Evolutionary conservation across 129 eudicot species (phyloP).

Genomic region (Helianthus tuberosus): DNA sequence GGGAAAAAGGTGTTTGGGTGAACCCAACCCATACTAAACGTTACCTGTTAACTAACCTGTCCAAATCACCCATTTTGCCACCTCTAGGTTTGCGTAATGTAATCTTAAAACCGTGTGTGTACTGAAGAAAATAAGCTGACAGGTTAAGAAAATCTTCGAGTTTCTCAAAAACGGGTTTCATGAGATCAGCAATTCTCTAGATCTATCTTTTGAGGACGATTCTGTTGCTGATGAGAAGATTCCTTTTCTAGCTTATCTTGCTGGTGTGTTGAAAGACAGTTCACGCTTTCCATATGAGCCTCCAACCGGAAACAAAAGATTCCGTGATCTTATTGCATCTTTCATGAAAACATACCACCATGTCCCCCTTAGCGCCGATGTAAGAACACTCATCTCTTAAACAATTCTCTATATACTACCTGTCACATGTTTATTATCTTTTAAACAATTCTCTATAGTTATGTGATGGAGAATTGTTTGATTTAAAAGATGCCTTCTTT

Average conservation of each 20-base stretch:
- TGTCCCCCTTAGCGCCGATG: conserved; percentile 83
- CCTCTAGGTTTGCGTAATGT: conserved; percentile 9
- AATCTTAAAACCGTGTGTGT: conserved; percentile 15
- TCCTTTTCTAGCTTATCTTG: conserved; percentile 96
- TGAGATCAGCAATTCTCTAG: conserved; percentile 82
- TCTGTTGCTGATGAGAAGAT: conserved; percentile 98
- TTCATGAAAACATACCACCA: conserved; percentile 93
- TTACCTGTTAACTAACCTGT: not conserved
- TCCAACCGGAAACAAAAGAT: conserved; percentile 87
- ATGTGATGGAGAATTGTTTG: conserved; percentile 11
- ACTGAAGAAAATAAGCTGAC: conserved; percentile 38
- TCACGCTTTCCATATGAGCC: conserved; percentile 77
- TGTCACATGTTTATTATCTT: too few relatives aligned
- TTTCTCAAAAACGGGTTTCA: conserved; percentile 84
- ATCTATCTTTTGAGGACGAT: conserved; percentile 81
- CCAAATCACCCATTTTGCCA: not conserved
- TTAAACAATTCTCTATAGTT: not conserved
- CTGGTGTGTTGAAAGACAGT: conserved; percentile 67
- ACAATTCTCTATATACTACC: too few relatives aligned
- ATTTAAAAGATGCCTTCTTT: conserved; percentile 21
- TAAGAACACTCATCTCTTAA: conserved; percentile 33
- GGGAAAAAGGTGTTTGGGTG: not conserved
- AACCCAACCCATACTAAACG: conserved; percentile 1
- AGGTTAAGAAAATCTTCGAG: conserved; percentile 94
- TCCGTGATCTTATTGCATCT: conserved; percentile 83